These are phyloP conservation scores for Trichosanthes truncata DNA, from an alignment of 306 rosid species.

Conservation along the genomic window DNA sequence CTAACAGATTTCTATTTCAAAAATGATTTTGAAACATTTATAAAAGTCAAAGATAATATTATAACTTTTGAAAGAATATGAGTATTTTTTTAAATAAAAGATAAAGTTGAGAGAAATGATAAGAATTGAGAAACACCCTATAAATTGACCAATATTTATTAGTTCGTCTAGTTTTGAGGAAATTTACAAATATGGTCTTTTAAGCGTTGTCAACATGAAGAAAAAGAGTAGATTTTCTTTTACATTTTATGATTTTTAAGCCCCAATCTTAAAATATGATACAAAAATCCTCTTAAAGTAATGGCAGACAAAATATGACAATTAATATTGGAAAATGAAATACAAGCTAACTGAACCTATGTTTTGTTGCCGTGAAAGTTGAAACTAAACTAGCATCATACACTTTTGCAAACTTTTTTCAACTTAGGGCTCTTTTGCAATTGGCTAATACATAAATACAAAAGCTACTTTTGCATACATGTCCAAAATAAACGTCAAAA, in stretches of 20 bases:
- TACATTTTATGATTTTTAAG: neutral
- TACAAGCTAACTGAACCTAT: neutral
- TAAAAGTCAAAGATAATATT: no score
- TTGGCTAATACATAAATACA: neutral
- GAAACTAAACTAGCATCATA: neutral
- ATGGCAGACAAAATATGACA: neutral
- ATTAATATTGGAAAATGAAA: neutral
- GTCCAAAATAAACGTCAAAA: neutral
- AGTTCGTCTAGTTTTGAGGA: neutral
- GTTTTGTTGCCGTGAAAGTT: constrained; percentile 1
- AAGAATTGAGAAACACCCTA: no score
- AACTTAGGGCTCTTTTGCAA: neutral
- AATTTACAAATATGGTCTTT: no score
- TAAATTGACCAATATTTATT: no score
- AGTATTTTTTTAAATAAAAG: no score
- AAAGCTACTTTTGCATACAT: neutral
- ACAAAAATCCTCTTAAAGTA: neutral
- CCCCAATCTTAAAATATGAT: neutral
- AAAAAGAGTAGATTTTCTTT: neutral
- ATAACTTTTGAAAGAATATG: no score
- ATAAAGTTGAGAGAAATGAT: no score
- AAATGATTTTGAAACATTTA: no score
- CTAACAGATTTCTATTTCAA: no score
- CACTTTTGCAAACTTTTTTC: neutral
- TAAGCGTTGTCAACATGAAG: neutral